Base-by-base conservation (phyloP, 257 asterid genomes). In the Gynochthodes officinalis region DNA sequence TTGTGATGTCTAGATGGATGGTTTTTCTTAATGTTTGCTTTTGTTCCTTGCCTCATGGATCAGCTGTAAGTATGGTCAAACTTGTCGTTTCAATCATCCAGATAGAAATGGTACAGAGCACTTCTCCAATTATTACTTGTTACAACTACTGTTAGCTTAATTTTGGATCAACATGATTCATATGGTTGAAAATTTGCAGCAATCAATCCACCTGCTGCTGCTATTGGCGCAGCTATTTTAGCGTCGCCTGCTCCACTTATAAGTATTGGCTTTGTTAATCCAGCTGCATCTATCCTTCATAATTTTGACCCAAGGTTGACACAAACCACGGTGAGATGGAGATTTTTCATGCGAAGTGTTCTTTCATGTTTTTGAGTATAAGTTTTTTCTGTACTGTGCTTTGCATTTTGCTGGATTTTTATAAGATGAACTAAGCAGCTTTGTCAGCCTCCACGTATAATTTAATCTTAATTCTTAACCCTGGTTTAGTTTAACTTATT, bases 81-180 rank as follows among this genome's bases (percentile, higher is more conserved):
- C 89, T 62, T 95, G 99, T 83, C 97, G 96, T 77, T 95, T 89
- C 84, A 92, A 84, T 77, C 99, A 95, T 82, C 98, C 99, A 25
- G 99, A 92, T 48, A 84, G 93, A 90, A 83, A 85, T 58, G 85
- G 99, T 90, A 78, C n/a, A 79, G 59, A 63, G 74, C 61, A 32
- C 69, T 57, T 63, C 30, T 43, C 67, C 52, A 46, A 58, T 58
- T 61, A 64, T 72, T 39, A 6, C 62, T 74, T 50, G 25, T 67
- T 27, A 25, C 64, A 70, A 46, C 0, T 33, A 37, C 43, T 62
- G 2, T 62, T 37, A 2, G 9, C 18, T 35, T 18, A 35, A 19
- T 43, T 12, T 10, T 68, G 23, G 32, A 5, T 68, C 42, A 32
- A 49, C 44, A 46, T 11, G 43, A 75, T 60, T 39, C 71, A 30